A percentile compares a stretch with the other conserved stretches of the same genome.
Conservation (phyloP, 441 rosid genomes). For the Adansonia gregorii region DNA sequence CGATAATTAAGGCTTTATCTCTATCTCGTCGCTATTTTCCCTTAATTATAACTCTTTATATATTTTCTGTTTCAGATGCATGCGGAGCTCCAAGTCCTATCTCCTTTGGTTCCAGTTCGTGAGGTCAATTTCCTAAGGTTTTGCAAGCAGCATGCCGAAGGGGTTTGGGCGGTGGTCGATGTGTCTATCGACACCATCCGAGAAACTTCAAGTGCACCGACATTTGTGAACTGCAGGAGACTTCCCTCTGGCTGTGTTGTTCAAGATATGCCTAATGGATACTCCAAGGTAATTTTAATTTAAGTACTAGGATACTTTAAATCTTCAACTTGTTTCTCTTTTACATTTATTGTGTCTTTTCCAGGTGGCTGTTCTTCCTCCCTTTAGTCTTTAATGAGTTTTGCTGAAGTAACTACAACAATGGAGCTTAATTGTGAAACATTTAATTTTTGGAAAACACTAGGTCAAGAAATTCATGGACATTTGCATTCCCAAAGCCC, state of each 20-base stretch:
- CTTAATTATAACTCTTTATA: background rate
- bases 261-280: constrained; percentile 92
- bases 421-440: constrained; percentile 23
- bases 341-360: constrained; percentile 29
- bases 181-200: constrained; percentile 66
- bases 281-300: constrained; percentile 65
- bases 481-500: constrained; percentile 36
- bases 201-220: constrained; percentile 49
- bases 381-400: constrained; percentile 37
- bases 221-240: constrained; percentile 63
- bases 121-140: constrained; percentile 81
- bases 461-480: constrained; percentile 36
- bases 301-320: background rate
- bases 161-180: constrained; percentile 95
- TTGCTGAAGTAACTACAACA: constrained; percentile 36
- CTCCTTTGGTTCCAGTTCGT: constrained; percentile 91
- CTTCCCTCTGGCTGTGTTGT: constrained; percentile 96
- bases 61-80: constrained; percentile 55
- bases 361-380: constrained; percentile 30
- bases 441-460: constrained; percentile 35
- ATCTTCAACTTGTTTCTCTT: constrained; percentile 12
- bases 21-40: background rate
- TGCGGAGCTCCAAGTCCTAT: constrained; percentile 84
- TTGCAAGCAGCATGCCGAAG: constrained; percentile 92
- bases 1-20: background rate